These are phyloP conservation scores for Chlorella variabilis DNA, from an alignment of 163 green algal species.

Conservation along the genomic window DNA sequence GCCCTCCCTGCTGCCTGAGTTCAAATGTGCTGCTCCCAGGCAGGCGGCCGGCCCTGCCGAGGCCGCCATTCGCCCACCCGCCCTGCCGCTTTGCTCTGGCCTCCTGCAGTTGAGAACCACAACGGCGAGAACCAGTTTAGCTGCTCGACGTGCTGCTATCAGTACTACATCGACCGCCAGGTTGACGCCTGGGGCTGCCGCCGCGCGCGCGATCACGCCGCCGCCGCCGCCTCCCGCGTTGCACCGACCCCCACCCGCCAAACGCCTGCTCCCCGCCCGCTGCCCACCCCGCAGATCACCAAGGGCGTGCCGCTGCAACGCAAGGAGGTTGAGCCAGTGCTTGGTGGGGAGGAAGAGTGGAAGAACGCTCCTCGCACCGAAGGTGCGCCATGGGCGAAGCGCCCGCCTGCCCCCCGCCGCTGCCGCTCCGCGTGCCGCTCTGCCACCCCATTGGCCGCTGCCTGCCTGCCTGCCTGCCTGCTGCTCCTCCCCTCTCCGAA, in stretches of 20 bases:
- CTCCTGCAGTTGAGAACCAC: constrained; percentile 34
- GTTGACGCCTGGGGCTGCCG: constrained; percentile 39
- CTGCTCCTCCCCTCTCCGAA: too few species aligned
- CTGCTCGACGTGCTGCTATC: constrained; percentile 89
- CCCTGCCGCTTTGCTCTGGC: not conserved
- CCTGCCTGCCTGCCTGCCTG: too few species aligned
- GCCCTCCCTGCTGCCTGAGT: not conserved
- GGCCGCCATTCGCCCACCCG: not conserved
- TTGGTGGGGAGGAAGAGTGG: constrained; percentile 88
- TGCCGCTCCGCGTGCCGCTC: too few species aligned
- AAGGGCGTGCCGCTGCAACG: constrained; percentile 70
- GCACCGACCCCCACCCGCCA: not conserved
- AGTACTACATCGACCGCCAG: constrained; percentile 86
- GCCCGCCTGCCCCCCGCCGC: not conserved
- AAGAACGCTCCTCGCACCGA: constrained; percentile 88
- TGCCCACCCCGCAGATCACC: constrained; percentile 72
- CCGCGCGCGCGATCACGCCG: too few species aligned
- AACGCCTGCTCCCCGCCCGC: too few species aligned
- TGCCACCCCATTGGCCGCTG: not conserved
- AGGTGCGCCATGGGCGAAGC: constrained; percentile 26
- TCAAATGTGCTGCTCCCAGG: not conserved
- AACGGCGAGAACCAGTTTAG: constrained; percentile 77
- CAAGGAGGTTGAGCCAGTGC: constrained; percentile 94
- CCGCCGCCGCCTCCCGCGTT: too few species aligned
- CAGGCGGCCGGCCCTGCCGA: not conserved